These are phyloP conservation scores for Candida tammaniensis DNA, from an alignment of 805 yeast genomes.

Conservation along the genomic window DNA sequence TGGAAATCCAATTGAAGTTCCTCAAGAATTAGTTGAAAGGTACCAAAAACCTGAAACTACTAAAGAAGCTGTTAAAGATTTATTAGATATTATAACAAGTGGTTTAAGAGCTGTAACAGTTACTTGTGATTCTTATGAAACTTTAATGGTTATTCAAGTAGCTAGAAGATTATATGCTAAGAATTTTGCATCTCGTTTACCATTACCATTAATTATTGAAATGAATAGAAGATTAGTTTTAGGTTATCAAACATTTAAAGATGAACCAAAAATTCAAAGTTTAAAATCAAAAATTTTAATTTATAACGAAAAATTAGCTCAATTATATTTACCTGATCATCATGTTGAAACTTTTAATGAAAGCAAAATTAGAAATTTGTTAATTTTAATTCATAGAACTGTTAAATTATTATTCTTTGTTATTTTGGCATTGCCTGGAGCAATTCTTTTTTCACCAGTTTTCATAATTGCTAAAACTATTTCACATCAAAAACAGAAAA, in stretches of 20 bases:
- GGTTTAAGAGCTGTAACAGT: slow-evolving; percentile 85
- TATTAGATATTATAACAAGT: slow-evolving; percentile 66
- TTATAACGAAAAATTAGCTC: slow-evolving; percentile 61
- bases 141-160: slow-evolving; percentile 84
- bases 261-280: slow-evolving; percentile 63
- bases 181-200: slow-evolving; percentile 66
- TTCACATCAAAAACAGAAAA: slow-evolving; percentile 67
- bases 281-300: slow-evolving; percentile 61
- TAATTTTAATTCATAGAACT: slow-evolving; percentile 56
- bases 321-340: slow-evolving; percentile 54
- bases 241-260: slow-evolving; percentile 74
- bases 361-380: slow-evolving; percentile 41
- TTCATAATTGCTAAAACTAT: slow-evolving; percentile 74
- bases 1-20: slow-evolving; percentile 79
- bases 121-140: slow-evolving; percentile 84
- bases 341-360: slow-evolving; percentile 56
- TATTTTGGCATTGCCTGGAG: slow-evolving; percentile 81
- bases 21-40: slow-evolving; percentile 52
- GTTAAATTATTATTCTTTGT: slow-evolving; percentile 54
- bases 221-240: slow-evolving; percentile 83
- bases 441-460: slow-evolving; percentile 81
- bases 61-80: slow-evolving; percentile 68
- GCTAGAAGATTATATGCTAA: slow-evolving; percentile 86
- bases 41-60: slow-evolving; percentile 66
- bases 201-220: slow-evolving; percentile 82